A percentile compares a stretch with the other conserved stretches of the same genome.
These are phyloP conservation scores for Plasmodium cynomolgi DNA, from an alignment of 169 alveolate species.

Conservation along the genomic window DNA sequence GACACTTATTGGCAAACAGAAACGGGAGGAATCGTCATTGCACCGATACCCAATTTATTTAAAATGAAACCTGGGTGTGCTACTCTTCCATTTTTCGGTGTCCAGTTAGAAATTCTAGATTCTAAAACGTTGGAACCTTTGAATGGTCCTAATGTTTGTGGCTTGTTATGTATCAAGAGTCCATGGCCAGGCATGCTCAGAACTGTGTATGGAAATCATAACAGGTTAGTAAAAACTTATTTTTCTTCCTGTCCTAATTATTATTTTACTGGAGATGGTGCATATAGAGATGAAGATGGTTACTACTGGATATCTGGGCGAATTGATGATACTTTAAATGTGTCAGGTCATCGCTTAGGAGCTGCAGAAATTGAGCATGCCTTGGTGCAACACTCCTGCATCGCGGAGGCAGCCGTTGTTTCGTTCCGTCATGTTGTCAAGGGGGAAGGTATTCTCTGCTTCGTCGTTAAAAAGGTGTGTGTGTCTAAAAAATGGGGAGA, in stretches of 20 bases:
- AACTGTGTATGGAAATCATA: conserved; percentile 91
- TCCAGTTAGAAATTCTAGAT: conserved; percentile 90
- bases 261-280: conserved; percentile 97
- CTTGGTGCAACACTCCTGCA: conserved; percentile 87
- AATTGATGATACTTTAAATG: conserved; percentile 96
- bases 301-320: conserved; percentile 96
- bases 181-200: conserved; percentile 95
- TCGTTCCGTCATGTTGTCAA: conserved; percentile 94
- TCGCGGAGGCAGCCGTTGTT: conserved; percentile 94
- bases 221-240: conserved; percentile 87
- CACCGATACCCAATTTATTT: conserved; percentile 93
- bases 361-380: conserved; percentile 96
- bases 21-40: conserved; percentile 95
- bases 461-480: conserved; percentile 87
- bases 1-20: conserved; percentile 99
- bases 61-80: conserved; percentile 96
- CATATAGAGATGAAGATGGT: conserved; percentile 94
- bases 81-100: conserved; percentile 88
- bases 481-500: conserved; percentile 25
- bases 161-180: conserved; percentile 89
- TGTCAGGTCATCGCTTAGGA: conserved; percentile 94
- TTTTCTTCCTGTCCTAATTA: conserved; percentile 88
- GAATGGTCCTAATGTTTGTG: conserved; percentile 85
- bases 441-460: conserved; percentile 94
- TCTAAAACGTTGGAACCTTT: conserved; percentile 90